These are phyloP conservation scores for Xerocomellus amylosporus DNA, from an alignment of 768 basidiomycete genomes.

Conservation along the genomic window DNA sequence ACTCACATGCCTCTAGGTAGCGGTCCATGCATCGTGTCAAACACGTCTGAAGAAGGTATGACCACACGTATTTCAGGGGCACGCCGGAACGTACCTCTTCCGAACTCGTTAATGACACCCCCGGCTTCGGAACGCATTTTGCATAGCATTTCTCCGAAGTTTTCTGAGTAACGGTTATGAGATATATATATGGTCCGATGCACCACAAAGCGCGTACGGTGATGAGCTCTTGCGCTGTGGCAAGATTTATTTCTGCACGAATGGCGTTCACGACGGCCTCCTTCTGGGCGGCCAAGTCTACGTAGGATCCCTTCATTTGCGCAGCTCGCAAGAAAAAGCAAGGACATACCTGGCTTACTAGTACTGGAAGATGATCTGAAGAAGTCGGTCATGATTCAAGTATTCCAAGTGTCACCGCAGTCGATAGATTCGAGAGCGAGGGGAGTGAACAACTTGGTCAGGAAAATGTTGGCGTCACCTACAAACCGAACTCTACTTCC, in stretches of 20 bases:
- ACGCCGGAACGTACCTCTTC: constrained; percentile 57
- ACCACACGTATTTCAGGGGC: not conserved
- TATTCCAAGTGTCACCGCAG: not conserved
- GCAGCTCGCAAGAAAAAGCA: not conserved
- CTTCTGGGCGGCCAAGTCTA: constrained; percentile 40
- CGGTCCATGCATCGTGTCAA: constrained; percentile 73
- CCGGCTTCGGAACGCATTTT: constrained; percentile 78
- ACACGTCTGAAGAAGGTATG: constrained; percentile 54
- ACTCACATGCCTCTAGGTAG: constrained; percentile 84
- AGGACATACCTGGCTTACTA: constrained; percentile 25
- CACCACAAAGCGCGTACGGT: constrained; percentile 44
- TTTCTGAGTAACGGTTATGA: constrained; percentile 47
- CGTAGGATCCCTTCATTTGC: not conserved
- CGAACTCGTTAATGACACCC: constrained; percentile 59
- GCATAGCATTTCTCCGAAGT: constrained; percentile 73
- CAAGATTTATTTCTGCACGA: constrained; percentile 65
- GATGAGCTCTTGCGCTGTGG: constrained; percentile 80
- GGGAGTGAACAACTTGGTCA: not conserved
- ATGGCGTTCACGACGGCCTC: constrained; percentile 59
- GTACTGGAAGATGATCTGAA: constrained; percentile 38
- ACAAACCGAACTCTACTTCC: not conserved
- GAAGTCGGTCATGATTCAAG: constrained; percentile 50
- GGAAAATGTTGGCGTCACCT: not conserved
- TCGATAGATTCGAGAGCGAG: not conserved
- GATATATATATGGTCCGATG: not conserved